These are phyloP conservation scores for Pseudozyma sp. DNA, from an alignment of 1,284 basidiomycete species.

Conservation along the genomic window DNA sequence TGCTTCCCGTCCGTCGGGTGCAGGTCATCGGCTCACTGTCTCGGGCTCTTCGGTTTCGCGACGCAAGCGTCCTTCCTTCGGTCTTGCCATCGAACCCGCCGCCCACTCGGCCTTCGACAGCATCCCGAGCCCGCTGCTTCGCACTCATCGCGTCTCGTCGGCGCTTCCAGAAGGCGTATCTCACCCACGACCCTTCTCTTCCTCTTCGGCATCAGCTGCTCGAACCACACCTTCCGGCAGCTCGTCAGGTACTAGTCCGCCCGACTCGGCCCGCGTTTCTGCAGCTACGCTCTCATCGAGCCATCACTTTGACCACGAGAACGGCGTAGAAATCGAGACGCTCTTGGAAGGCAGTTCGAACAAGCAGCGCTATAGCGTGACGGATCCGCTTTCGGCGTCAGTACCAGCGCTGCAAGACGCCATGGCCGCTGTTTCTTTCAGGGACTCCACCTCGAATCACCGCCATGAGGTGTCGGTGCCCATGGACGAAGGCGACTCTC, in stretches of 20 bases:
- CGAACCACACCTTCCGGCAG: slow-evolving; percentile 2
- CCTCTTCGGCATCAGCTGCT: slow-evolving; percentile 28
- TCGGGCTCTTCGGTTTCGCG: slow-evolving; percentile 31
- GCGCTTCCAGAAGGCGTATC: slow-evolving; percentile 13
- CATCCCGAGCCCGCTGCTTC: slow-evolving; percentile 46
- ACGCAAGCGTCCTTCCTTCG: slow-evolving; percentile 48
- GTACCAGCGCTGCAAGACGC: slow-evolving; percentile 16
- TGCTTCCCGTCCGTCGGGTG: slow-evolving; percentile 8
- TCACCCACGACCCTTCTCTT: slow-evolving; percentile 18
- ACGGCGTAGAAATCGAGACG: slow-evolving; percentile 35
- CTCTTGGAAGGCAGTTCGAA: slow-evolving; percentile 20
- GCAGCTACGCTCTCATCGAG: slow-evolving; percentile 32
- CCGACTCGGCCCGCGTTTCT: slow-evolving; percentile 24
- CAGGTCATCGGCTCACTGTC: slow-evolving; percentile 22
- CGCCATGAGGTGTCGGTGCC: slow-evolving; percentile 39
- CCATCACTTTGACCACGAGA: slow-evolving; percentile 15
- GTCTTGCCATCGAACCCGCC: slow-evolving; percentile 44
- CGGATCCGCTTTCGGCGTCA: slow-evolving; percentile 6
- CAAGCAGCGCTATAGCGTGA: not conserved
- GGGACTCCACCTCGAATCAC: not conserved
- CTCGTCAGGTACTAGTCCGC: slow-evolving; percentile 22
- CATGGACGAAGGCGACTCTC: slow-evolving; percentile 44
- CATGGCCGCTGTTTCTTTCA: slow-evolving; percentile 19
- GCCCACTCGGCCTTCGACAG: slow-evolving; percentile 49
- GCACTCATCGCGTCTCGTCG: slow-evolving; percentile 26